A percentile compares a stretch with the other conserved stretches of the same genome.
Conservation (phyloP, 176 grass and related monocot species). For the Lolium multiflorum region DNA sequence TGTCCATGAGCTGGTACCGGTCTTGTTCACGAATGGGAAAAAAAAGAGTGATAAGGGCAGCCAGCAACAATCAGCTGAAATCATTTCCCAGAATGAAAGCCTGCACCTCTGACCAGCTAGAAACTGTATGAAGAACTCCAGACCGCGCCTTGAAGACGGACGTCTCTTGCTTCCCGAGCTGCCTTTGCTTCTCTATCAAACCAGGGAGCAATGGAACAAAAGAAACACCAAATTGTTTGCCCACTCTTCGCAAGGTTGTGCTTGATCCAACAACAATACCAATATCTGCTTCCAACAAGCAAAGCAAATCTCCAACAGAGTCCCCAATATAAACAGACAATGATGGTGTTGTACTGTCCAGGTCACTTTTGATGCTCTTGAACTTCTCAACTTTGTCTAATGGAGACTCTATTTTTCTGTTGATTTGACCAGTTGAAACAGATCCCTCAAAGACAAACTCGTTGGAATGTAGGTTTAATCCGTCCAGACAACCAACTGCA, state of each 20-base stretch:
- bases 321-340: conserved; percentile 90
- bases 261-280: conserved; percentile 95
- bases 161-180: conserved; percentile 46
- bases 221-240: conserved; percentile 82
- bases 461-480: conserved; percentile 86
- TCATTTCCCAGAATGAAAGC: conserved; percentile 87
- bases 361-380: conserved; percentile 58
- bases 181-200: conserved; percentile 81
- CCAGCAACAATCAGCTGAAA: conserved; percentile 55
- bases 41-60: conserved; percentile 25
- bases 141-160: conserved; percentile 63
- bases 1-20: conserved; percentile 48
- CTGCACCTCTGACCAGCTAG: conserved; percentile 91
- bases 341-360: conserved; percentile 17
- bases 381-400: conserved; percentile 80
- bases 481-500: conserved; percentile 85
- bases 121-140: conserved; percentile 87
- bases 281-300: conserved; percentile 91
- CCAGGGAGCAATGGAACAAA: conserved; percentile 73
- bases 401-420: conserved; percentile 81
- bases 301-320: conserved; percentile 91
- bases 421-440: conserved; percentile 87
- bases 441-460: conserved; percentile 87
- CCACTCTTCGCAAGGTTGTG: conserved; percentile 77
- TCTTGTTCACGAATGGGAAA: conserved; percentile 42